Base-by-base conservation (phyloP, 306 rosid species). In the Lagenaria siceraria region DNA sequence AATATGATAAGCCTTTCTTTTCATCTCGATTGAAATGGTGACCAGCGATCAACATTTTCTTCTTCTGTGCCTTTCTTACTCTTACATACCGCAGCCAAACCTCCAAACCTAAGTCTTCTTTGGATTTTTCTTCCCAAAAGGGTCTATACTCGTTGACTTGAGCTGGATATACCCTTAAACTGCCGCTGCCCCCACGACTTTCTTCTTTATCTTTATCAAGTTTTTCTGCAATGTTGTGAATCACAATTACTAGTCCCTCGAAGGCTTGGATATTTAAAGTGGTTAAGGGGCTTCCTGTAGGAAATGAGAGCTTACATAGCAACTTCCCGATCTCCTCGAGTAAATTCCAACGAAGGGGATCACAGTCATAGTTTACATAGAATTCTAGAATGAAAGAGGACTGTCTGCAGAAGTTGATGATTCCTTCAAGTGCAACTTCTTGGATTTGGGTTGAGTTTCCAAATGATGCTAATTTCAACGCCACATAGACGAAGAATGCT, bases 371-470 rank as follows among this genome's bases (percentile, higher is more conserved):
- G 89, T 95, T 95, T 58, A 80, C 83, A 52, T 87, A 95, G 29
- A 73, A 77, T 83, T 92, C 97, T 12, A 78, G 22, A 9, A 90
- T 79, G 81, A 95, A 95, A 15, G 90, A 79, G 4, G 93, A 87
- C 36, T 95, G 97, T 77, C 97, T 88, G 84, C 96, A 89, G 86
- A 92, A 95, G 55, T 89, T 95, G 78, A 95, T 86, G 24, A 92
- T 84, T 17, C 96, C 99, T 81, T 95, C 97, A 33, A 90, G 38
- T 58, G 97, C 96, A 29, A 95, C 97, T 85, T 95, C 99, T 87
- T 92, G 97, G 56, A 95, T 84, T 56, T 87, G 91, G 35, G 78
- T 43, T 65, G 97, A 53, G 85, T 29, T 86, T 66, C 88, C 96
- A 21, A 59, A 85, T 35, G 84, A 65, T 77, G 92, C 84, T 14